These are phyloP conservation scores for Gossypium sturtianum DNA, from an alignment of 345 rosid species.

Conservation along the genomic window DNA sequence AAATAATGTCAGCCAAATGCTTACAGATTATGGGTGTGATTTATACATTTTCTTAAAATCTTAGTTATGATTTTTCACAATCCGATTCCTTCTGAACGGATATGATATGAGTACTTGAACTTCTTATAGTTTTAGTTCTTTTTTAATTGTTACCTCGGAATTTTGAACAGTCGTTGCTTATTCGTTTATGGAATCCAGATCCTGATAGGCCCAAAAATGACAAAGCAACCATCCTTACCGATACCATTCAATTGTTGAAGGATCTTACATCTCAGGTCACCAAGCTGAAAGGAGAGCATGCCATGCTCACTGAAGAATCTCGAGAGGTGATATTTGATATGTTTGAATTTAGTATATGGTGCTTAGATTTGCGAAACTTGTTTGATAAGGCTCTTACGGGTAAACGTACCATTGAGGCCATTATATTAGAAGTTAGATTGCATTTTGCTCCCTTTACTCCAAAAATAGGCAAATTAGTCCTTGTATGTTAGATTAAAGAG, in stretches of 20 bases:
- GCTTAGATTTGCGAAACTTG: not conserved
- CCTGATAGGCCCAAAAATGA: constrained; percentile 90
- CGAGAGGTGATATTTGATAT: constrained; percentile 49
- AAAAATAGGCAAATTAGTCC: too few relatives aligned
- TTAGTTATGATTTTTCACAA: too few relatives aligned
- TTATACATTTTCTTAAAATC: too few relatives aligned
- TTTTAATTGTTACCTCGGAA: not conserved
- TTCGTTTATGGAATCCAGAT: constrained; percentile 37
- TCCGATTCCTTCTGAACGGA: too few relatives aligned
- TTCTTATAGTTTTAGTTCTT: not conserved
- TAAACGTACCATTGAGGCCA: too few relatives aligned
- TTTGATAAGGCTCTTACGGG: not conserved
- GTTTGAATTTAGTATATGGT: not conserved
- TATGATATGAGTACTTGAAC: too few relatives aligned
- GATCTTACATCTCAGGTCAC: constrained; percentile 74
- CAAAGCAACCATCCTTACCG: constrained; percentile 73
- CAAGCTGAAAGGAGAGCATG: constrained; percentile 68
- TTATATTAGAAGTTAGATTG: too few relatives aligned
- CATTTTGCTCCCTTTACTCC: too few relatives aligned
- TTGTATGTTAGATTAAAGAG: too few relatives aligned
- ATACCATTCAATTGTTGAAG: constrained; percentile 74
- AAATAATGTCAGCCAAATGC: not conserved
- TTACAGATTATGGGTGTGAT: not conserved
- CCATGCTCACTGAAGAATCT: constrained; percentile 68
- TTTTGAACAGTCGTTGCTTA: not conserved